Percentiles rank a stretch among this genome's conserved stretches.
phyloP scores from a whole-genome alignment of 352 stramenopile genomes.

The Globisporangium nunn region DNA sequence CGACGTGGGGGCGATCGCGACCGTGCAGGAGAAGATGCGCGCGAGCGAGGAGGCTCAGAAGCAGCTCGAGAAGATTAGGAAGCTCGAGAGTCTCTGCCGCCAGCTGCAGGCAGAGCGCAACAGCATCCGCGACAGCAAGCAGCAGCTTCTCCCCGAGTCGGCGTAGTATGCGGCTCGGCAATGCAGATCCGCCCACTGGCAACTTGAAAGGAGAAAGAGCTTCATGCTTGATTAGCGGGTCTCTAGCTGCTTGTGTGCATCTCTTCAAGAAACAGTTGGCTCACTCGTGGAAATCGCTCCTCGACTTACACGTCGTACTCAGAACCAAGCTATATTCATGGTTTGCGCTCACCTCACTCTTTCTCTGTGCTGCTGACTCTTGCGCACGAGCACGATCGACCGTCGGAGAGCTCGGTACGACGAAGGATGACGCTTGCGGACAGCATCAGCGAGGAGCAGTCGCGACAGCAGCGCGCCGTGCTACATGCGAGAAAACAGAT shows the following conservation, averaged over 20 bases:
- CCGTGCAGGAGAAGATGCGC: slow-evolving; percentile 69
- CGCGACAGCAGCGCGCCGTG: slow-evolving; percentile 6
- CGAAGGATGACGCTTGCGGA: slow-evolving; percentile 3
- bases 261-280: too few species aligned
- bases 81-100: slow-evolving; percentile 76
- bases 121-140: slow-evolving; percentile 24
- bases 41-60: slow-evolving; percentile 55
- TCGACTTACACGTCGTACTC: too few species aligned
- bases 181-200: too few species aligned
- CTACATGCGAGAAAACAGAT: slow-evolving; percentile 61
- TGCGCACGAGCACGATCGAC: too few species aligned
- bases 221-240: too few species aligned
- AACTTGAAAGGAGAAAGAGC: too few species aligned
- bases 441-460: slow-evolving; percentile 14
- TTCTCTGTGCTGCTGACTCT: too few species aligned
- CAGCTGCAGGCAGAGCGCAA: slow-evolving; percentile 79
- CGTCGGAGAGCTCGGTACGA: not conserved
- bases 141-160: slow-evolving; percentile 8
- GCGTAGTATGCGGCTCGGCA: not conserved
- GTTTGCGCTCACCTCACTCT: too few species aligned
- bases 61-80: slow-evolving; percentile 76
- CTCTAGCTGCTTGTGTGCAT: too few species aligned
- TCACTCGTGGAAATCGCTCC: too few species aligned
- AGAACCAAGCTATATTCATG: too few species aligned
- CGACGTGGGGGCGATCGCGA: slow-evolving; percentile 63